phyloP scores from a whole-genome alignment of 805 yeast species.

The Kazachstania kunashirensis region DNA sequence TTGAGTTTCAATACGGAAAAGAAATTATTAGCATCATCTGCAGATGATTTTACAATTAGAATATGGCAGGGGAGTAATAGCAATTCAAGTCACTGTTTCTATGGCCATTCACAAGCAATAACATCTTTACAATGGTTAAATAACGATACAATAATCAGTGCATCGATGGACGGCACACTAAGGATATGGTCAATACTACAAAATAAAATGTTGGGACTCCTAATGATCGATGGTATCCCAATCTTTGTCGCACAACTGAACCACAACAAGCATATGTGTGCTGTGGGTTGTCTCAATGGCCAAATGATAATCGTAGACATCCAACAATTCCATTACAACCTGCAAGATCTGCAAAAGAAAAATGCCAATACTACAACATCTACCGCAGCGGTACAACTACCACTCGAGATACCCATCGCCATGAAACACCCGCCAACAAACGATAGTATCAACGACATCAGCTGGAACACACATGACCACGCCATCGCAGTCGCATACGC shows the following conservation, averaged over 20 bases:
- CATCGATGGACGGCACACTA: slow-evolving; percentile 63
- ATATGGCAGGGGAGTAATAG: slow-evolving; percentile 65
- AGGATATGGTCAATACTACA: slow-evolving; percentile 52
- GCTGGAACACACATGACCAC: no score
- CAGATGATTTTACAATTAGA: slow-evolving; percentile 66
- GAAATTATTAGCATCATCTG: slow-evolving; percentile 57
- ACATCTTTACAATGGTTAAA: slow-evolving; percentile 49
- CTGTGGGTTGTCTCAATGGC: slow-evolving; percentile 61
- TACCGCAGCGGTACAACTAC: no score
- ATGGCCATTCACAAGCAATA: slow-evolving; percentile 51
- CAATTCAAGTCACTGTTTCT: slow-evolving; percentile 39
- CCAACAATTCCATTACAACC: no score
- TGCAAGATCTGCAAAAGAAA: no score
- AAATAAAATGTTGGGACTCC: slow-evolving; percentile 20
- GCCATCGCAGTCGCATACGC: no score
- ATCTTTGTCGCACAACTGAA: slow-evolving; percentile 47
- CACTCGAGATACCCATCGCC: no score
- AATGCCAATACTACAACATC: no score
- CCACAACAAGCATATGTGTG: slow-evolving; percentile 39
- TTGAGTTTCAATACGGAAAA: slow-evolving; percentile 44
- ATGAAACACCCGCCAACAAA: no score
- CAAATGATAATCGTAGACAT: no score
- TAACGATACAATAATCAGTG: slow-evolving; percentile 35
- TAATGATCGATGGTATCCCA: slow-evolving; percentile 41
- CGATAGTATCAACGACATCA: no score